Conservation (phyloP, 805 yeast genomes). For the Diddensiella santjacobensis region DNA sequence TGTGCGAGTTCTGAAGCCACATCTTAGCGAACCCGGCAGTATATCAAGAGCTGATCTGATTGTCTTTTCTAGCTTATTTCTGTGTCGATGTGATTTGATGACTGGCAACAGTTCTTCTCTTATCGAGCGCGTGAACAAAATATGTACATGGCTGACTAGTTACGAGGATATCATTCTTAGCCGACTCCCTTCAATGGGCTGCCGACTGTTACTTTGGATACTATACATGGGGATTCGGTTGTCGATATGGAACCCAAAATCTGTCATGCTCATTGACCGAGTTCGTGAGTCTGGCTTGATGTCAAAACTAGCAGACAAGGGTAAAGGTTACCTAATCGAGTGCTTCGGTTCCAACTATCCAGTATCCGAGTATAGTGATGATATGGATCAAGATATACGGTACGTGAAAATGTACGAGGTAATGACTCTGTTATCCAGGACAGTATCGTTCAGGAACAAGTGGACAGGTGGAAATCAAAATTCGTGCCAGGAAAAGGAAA, state of each 20-base stretch:
- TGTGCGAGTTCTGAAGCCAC: too few species aligned
- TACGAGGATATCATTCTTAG: too few species aligned
- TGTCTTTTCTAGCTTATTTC: too few species aligned
- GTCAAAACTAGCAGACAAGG: neutral
- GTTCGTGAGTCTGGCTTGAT: conserved; percentile 1
- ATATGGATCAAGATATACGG: conserved; percentile 3
- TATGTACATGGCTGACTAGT: too few species aligned
- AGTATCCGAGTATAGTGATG: conserved; percentile 1
- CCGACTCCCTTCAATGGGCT: too few species aligned
- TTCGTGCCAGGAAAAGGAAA: too few species aligned
- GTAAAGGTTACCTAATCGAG: neutral
- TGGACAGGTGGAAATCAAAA: too few species aligned
- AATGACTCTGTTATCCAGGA: conserved; percentile 1
- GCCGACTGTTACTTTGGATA: conserved; percentile 5
- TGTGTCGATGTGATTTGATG: too few species aligned
- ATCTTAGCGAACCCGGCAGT: too few species aligned
- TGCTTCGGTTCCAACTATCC: conserved; percentile 3
- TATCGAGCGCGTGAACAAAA: too few species aligned
- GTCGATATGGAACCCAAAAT: conserved; percentile 5
- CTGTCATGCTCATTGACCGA: neutral
- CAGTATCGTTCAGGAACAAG: neutral
- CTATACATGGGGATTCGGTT: conserved; percentile 4
- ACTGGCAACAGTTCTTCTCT: too few species aligned
- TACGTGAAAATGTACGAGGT: conserved; percentile 2
- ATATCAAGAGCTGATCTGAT: too few species aligned